Conservation (phyloP, 345 rosid species). For the Crucihimalaya himalaica region DNA sequence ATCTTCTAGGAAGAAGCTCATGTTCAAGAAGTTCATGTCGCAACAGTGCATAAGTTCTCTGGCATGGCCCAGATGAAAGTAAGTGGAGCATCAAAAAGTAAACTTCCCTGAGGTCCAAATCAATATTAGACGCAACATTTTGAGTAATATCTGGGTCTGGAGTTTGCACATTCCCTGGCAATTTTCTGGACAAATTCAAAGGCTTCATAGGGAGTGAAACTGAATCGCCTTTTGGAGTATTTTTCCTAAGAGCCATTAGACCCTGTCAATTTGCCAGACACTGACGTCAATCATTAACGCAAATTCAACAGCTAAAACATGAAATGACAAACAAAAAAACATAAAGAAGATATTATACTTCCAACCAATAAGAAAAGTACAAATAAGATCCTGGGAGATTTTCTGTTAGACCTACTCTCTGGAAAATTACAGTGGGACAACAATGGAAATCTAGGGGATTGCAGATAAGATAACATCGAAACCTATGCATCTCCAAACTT, state of each 20-base stretch:
- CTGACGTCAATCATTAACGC: constrained; percentile 2
- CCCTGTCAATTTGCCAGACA: constrained; percentile 35
- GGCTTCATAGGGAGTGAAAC: constrained; percentile 63
- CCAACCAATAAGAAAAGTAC: background rate
- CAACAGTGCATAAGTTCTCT: constrained; percentile 65
- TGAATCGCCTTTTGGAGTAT: constrained; percentile 54
- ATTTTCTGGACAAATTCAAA: constrained; percentile 59
- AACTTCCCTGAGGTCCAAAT: constrained; percentile 82
- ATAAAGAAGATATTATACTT: background rate
- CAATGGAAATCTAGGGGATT: background rate
- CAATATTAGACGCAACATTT: constrained; percentile 51
- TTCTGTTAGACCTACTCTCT: background rate
- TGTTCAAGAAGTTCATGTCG: constrained; percentile 88
- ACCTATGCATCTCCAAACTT: constrained; percentile 14
- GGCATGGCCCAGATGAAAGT: constrained; percentile 90
- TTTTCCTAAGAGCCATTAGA: constrained; percentile 74
- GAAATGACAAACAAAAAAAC: constrained; percentile 6
- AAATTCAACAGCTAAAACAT: constrained; percentile 13
- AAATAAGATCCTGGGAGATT: background rate
- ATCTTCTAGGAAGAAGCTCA: constrained; percentile 92
- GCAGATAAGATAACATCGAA: background rate
- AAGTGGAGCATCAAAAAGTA: constrained; percentile 94
- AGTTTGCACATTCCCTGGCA: constrained; percentile 54
- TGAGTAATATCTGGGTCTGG: constrained; percentile 47
- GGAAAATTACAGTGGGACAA: background rate